Evolutionary conservation across 2,329 filamentous ascomycete genomes (phyloP).

Genomic region (Tympanopsis confertula): DNA sequence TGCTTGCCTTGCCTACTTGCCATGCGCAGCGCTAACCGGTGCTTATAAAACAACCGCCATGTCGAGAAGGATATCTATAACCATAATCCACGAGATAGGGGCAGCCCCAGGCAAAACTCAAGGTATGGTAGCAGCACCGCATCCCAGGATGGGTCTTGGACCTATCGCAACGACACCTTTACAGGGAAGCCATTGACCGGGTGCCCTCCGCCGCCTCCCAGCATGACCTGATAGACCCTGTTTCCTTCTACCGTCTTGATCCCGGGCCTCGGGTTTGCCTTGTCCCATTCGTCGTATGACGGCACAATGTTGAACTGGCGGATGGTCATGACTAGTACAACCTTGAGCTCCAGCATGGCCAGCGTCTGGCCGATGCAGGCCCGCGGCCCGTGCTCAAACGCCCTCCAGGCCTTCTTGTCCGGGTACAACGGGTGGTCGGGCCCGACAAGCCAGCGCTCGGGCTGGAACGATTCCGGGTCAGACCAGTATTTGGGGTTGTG

Average conservation of each 20-base stretch:
- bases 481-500: slow-evolving; percentile 16
- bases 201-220: too few species aligned
- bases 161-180: too few species aligned
- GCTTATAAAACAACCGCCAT: too few species aligned
- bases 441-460: slow-evolving; percentile 21
- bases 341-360: slow-evolving; percentile 13
- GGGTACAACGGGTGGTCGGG: slow-evolving; percentile 7
- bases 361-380: slow-evolving; percentile 17
- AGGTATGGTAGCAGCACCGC: too few species aligned
- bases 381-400: slow-evolving; percentile 14
- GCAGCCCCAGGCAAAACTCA: too few species aligned
- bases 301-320: slow-evolving; percentile 10
- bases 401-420: slow-evolving; percentile 8
- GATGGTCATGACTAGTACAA: slow-evolving; percentile 9
- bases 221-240: slow-evolving; percentile 11
- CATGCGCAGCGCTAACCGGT: too few species aligned
- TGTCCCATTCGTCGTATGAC: slow-evolving; percentile 12
- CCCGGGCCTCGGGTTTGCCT: slow-evolving; percentile 2
- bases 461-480: slow-evolving; percentile 18
- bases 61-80: too few species aligned
- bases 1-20: too few species aligned
- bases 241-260: slow-evolving; percentile 9
- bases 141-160: too few species aligned
- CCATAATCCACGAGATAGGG: too few species aligned
- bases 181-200: too few species aligned